Conservation (phyloP, 2,329 filamentous ascomycete species). For the Trichoderma simmonsii region DNA sequence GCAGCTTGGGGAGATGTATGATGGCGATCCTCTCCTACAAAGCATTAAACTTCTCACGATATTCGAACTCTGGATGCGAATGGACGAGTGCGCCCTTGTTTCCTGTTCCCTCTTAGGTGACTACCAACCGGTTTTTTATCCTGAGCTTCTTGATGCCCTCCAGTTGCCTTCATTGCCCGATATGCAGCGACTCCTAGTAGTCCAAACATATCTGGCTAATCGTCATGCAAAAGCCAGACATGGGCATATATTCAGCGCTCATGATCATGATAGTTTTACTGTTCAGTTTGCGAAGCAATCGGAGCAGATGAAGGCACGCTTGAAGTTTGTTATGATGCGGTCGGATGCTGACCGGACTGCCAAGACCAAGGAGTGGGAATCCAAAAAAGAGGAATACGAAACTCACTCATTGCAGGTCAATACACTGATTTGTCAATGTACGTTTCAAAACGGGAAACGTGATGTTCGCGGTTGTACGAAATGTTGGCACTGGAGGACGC, state of each 20-base stretch:
- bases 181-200: slow-evolving; percentile 46
- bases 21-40: slow-evolving; percentile 11
- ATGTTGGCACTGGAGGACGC: not conserved
- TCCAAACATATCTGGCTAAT: slow-evolving; percentile 21
- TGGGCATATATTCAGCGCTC: not conserved
- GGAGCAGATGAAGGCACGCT: not conserved
- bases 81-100: slow-evolving; percentile 18
- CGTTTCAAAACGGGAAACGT: not conserved
- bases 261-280: not conserved
- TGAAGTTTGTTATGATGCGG: not conserved
- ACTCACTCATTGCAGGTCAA: slow-evolving; percentile 19
- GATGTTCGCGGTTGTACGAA: slow-evolving; percentile 14
- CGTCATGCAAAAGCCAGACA: not conserved
- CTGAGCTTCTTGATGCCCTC: slow-evolving; percentile 52
- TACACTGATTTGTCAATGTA: slow-evolving; percentile 21
- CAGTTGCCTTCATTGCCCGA: slow-evolving; percentile 46
- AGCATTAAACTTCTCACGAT: slow-evolving; percentile 20
- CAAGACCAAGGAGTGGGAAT: slow-evolving; percentile 14
- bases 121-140: slow-evolving; percentile 50
- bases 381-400: slow-evolving; percentile 19
- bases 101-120: slow-evolving; percentile 47
- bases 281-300: not conserved
- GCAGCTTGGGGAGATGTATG: not conserved
- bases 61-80: slow-evolving; percentile 21
- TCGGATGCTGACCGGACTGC: not conserved